These are phyloP conservation scores for Meyerozyma smithsonii DNA, from an alignment of 1,139 yeast species.

Conservation along the genomic window DNA sequence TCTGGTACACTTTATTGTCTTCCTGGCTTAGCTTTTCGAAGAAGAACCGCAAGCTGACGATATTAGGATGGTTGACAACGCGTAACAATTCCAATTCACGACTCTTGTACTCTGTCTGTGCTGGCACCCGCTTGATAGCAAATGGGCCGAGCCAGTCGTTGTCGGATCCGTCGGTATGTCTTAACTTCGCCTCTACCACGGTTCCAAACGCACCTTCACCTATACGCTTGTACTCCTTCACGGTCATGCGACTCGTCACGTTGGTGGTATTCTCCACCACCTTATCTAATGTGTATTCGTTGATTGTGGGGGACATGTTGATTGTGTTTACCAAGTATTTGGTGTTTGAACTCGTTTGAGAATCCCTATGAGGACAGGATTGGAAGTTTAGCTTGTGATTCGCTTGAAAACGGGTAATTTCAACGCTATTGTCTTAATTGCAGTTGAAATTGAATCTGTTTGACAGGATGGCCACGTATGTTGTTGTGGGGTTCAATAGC, in stretches of 20 bases:
- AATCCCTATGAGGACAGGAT: too few species aligned
- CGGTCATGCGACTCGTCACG: conserved; percentile 54
- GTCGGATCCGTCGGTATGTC: conserved; percentile 22
- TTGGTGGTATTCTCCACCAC: conserved; percentile 60
- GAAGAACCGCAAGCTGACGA: conserved; percentile 59
- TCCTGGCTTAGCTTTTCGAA: conserved; percentile 57
- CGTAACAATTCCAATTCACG: conserved; percentile 73
- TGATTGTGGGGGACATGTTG: conserved; percentile 3
- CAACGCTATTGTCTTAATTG: too few species aligned
- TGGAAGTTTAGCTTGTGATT: background rate
- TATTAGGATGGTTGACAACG: conserved; percentile 73
- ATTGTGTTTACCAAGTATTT: background rate
- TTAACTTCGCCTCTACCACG: conserved; percentile 67
- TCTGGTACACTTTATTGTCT: conserved; percentile 66
- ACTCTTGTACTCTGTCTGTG: conserved; percentile 78
- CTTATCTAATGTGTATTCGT: conserved; percentile 39
- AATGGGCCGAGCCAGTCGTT: conserved; percentile 67
- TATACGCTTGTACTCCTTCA: conserved; percentile 65
- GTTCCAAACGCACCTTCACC: conserved; percentile 88
- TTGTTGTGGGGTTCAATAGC: too few species aligned
- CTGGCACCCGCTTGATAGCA: conserved; percentile 79
- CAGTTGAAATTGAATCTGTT: too few species aligned
- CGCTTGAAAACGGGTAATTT: too few species aligned
- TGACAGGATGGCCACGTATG: too few species aligned
- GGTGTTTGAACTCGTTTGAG: too few species aligned